Evolutionary conservation across 202 grass and related monocot species (phyloP).

Genomic region (Zoysia matrella): DNA sequence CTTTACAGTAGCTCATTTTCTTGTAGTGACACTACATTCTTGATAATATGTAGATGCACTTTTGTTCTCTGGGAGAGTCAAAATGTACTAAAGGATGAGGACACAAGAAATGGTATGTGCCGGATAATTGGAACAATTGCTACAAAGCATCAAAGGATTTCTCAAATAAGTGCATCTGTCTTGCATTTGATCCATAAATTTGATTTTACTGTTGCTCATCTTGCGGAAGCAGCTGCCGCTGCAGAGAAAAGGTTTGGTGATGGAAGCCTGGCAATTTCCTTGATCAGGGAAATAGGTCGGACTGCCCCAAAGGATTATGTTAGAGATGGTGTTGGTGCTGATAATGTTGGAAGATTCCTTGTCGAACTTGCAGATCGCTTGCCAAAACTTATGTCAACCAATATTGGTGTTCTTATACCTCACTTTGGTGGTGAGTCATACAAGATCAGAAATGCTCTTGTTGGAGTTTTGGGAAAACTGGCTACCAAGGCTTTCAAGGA

Average conservation of each 20-base stretch:
- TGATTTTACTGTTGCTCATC: slow-evolving; percentile 69
- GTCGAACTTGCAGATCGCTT: slow-evolving; percentile 78
- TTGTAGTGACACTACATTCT: slow-evolving; percentile 32
- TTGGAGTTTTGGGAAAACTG: slow-evolving; percentile 91
- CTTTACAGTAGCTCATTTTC: slow-evolving; percentile 15
- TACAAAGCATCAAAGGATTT: slow-evolving; percentile 76
- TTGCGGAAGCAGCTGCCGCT: slow-evolving; percentile 74
- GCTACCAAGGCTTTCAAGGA: slow-evolving; percentile 85
- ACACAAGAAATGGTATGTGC: slow-evolving; percentile 69
- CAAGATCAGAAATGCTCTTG: slow-evolving; percentile 98
- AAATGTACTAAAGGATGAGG: slow-evolving; percentile 71
- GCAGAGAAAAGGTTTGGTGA: slow-evolving; percentile 84
- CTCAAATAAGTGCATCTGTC: slow-evolving; percentile 83
- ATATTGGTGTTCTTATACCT: slow-evolving; percentile 84
- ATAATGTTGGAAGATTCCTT: slow-evolving; percentile 89
- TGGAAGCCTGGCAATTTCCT: slow-evolving; percentile 74
- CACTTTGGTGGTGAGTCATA: slow-evolving; percentile 97
- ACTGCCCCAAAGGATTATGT: slow-evolving; percentile 83
- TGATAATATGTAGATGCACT: slow-evolving; percentile 55
- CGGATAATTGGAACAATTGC: slow-evolving; percentile 81
- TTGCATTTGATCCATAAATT: slow-evolving; percentile 88
- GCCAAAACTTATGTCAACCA: slow-evolving; percentile 90
- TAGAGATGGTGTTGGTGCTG: slow-evolving; percentile 81
- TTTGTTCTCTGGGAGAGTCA: slow-evolving; percentile 83
- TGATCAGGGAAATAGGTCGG: slow-evolving; percentile 89